A percentile compares a stretch with the other conserved stretches of the same genome.
Evolutionary conservation across 352 stramenopile genomes (phyloP).

Genomic region (Pythium rishiriense): DNA sequence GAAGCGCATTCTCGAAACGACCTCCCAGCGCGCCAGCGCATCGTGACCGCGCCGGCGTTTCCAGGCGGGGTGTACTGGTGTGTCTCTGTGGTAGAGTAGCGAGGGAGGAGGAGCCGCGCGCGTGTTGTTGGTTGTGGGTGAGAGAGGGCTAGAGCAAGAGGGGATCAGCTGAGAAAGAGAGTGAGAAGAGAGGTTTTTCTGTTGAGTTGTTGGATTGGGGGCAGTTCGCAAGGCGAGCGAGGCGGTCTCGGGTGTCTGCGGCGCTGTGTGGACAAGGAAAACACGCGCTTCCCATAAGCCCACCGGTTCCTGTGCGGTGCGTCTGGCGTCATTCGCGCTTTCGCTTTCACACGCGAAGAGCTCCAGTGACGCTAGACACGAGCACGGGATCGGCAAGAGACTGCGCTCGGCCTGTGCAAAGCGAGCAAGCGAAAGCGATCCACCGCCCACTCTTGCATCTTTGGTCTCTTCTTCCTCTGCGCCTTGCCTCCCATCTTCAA

Average conservation of each 20-base stretch:
- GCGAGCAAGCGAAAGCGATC: slow-evolving; percentile 28
- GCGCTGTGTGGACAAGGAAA: neutral
- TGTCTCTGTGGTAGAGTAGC: slow-evolving; percentile 7
- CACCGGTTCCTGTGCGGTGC: neutral
- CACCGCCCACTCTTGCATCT: slow-evolving; percentile 5
- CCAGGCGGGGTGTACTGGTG: slow-evolving; percentile 10
- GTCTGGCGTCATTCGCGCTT: slow-evolving; percentile 23
- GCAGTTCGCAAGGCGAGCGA: slow-evolving; percentile 14
- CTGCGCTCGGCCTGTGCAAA: slow-evolving; percentile 1
- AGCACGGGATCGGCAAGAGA: neutral
- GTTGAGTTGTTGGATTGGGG: slow-evolving; percentile 1
- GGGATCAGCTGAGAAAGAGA: slow-evolving; percentile 9
- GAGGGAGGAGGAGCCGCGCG: neutral
- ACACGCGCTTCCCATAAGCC: neutral
- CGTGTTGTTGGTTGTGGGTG: slow-evolving; percentile 8
- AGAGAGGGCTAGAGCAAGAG: neutral
- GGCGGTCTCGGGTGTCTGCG: neutral
- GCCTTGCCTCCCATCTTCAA: neutral
- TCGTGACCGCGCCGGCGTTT: slow-evolving; percentile 7
- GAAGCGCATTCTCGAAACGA: slow-evolving; percentile 25
- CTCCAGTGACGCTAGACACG: slow-evolving; percentile 2
- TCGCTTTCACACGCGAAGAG: slow-evolving; percentile 8
- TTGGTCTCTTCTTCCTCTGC: slow-evolving; percentile 4
- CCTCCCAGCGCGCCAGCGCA: slow-evolving; percentile 7
- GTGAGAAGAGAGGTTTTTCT: neutral